A percentile compares a stretch with the other conserved stretches of the same genome.
Conservation (phyloP, 2,329 filamentous ascomycete genomes). For the Calonectria naviculata region DNA sequence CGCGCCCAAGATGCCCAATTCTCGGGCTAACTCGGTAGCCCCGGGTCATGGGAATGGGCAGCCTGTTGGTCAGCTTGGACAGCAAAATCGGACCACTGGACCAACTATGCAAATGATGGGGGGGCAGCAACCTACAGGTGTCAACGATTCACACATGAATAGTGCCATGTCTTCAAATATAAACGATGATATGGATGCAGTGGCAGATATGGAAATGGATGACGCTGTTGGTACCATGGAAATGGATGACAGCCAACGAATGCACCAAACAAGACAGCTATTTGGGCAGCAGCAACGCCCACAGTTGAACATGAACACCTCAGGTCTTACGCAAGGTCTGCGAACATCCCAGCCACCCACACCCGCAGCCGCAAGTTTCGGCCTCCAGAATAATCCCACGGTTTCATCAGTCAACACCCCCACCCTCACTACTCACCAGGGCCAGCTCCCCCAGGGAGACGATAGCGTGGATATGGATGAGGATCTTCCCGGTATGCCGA, state of each 20-base stretch:
- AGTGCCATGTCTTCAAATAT: slow-evolving; percentile 54
- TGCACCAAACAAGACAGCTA: slow-evolving; percentile 77
- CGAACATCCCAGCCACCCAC: slow-evolving; percentile 89
- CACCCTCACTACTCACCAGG: slow-evolving; percentile 83
- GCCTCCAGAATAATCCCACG: slow-evolving; percentile 91
- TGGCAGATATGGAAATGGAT: slow-evolving; percentile 98
- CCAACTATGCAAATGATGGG: slow-evolving; percentile 55
- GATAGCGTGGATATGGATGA: slow-evolving; percentile 77
- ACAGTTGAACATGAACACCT: slow-evolving; percentile 83
- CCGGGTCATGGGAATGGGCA: slow-evolving; percentile 44
- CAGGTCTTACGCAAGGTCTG: slow-evolving; percentile 80
- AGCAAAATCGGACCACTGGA: slow-evolving; percentile 44
- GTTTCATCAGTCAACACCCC: slow-evolving; percentile 98
- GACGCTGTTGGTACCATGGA: slow-evolving; percentile 78
- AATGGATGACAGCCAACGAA: slow-evolving; percentile 70
- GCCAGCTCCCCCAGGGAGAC: slow-evolving; percentile 72
- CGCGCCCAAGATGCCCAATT: slow-evolving; percentile 46
- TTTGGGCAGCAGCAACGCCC: slow-evolving; percentile 74
- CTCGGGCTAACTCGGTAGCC: slow-evolving; percentile 45
- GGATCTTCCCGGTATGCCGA: slow-evolving; percentile 72
- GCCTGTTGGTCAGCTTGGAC: slow-evolving; percentile 45
- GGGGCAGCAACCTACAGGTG: slow-evolving; percentile 41
- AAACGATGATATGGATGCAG: slow-evolving; percentile 79
- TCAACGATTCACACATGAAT: slow-evolving; percentile 52
- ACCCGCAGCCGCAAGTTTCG: slow-evolving; percentile 80